A percentile compares a stretch with the other conserved stretches of the same genome.
Evolutionary conservation across 1,284 basidiomycete species (phyloP).

Genomic region (Ganoderma resinaceum): DNA sequence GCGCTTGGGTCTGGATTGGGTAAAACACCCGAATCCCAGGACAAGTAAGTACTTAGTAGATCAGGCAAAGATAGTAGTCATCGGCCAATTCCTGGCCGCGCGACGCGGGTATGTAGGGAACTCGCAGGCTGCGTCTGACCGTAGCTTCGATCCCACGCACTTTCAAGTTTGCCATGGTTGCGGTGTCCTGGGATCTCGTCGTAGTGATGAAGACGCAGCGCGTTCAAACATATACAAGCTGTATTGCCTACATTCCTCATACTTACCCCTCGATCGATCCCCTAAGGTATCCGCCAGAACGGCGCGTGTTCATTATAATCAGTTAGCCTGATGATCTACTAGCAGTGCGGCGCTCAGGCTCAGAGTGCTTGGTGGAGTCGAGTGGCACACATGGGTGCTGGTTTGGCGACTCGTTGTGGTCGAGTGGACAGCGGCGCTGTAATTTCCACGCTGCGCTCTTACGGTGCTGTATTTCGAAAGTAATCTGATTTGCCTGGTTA

Average conservation of each 20-base stretch:
- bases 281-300: background rate
- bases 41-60: background rate
- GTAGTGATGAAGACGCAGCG: background rate
- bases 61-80: background rate
- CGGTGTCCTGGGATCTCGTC: background rate
- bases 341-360: too few relatives aligned
- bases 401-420: background rate
- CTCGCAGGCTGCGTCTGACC: background rate
- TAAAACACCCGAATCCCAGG: background rate
- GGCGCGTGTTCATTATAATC: background rate
- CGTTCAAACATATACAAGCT: background rate
- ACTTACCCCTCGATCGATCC: background rate
- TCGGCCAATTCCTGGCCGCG: background rate
- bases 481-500: conserved; percentile 2
- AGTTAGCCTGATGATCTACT: background rate
- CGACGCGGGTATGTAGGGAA: too few relatives aligned
- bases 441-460: background rate
- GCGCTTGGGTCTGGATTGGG: background rate
- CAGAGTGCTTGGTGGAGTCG: background rate
- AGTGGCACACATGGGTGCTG: background rate
- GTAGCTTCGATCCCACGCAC: background rate
- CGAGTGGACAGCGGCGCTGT: background rate
- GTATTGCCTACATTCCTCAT: background rate
- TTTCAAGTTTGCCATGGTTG: background rate
- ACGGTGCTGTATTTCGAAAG: background rate